Conservation (phyloP, 2,329 filamentous ascomycete genomes). For the Fusarium camptoceras region DNA sequence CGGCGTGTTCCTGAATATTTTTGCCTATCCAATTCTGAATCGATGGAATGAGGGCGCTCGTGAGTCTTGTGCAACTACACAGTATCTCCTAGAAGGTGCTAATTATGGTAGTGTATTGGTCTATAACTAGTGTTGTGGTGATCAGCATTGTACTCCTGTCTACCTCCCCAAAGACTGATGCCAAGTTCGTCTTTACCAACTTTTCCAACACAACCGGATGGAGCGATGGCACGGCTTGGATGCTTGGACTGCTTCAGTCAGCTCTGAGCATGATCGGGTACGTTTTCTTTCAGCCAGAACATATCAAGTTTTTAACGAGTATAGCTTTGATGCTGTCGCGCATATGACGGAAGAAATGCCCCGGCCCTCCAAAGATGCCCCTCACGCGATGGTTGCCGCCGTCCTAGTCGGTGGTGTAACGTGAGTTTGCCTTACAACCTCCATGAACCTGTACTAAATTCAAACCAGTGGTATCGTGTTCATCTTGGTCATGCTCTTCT, state of each 20-base stretch:
- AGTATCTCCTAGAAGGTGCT: not conserved
- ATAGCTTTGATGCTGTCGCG: constrained; percentile 57
- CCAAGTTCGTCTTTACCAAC: constrained; percentile 57
- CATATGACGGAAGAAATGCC: constrained; percentile 63
- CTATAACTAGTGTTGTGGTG: constrained; percentile 55
- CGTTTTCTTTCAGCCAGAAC: accelerated
- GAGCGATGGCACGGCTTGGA: constrained; percentile 60
- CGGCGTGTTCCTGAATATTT: constrained; percentile 53
- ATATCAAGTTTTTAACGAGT: not conserved
- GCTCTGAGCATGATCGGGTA: constrained; percentile 50
- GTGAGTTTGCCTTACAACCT: constrained; percentile 40
- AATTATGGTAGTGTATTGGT: constrained; percentile 53
- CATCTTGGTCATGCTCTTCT: constrained; percentile 58
- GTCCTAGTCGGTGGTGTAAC: constrained; percentile 57
- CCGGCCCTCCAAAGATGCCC: constrained; percentile 53
- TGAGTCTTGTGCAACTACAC: constrained; percentile 11
- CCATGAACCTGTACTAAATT: not conserved
- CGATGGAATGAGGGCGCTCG: constrained; percentile 57
- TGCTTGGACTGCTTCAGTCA: constrained; percentile 59
- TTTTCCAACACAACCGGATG: constrained; percentile 60
- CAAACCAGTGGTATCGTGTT: constrained; percentile 51
- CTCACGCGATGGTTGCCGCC: constrained; percentile 55
- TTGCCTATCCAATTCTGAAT: constrained; percentile 55
- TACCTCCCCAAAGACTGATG: constrained; percentile 55
- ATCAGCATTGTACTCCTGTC: constrained; percentile 58